Evolutionary conservation across 768 basidiomycete genomes (phyloP).

Genomic region (Naganishia onofrii): DNA sequence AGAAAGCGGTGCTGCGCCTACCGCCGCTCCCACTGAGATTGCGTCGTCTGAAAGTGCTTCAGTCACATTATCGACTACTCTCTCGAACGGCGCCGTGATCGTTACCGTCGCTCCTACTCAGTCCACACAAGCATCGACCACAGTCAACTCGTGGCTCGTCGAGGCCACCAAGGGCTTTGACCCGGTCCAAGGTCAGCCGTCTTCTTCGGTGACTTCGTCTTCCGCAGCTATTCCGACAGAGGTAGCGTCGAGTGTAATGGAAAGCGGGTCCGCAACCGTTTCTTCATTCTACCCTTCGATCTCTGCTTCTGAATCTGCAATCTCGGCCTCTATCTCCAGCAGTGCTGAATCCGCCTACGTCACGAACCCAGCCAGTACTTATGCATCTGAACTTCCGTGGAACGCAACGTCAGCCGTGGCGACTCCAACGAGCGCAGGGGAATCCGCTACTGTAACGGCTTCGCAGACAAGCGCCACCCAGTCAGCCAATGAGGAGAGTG

Average conservation of each 20-base stretch:
- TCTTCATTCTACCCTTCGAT: background rate
- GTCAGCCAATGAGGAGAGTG: conserved; percentile 23
- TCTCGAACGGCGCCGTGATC: conserved; percentile 19
- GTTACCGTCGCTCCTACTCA: background rate
- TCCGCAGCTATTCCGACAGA: background rate
- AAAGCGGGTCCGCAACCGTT: conserved; percentile 4
- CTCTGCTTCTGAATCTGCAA: background rate
- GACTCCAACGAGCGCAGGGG: background rate
- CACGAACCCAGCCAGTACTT: background rate
- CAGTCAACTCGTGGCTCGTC: conserved; percentile 26
- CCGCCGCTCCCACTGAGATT: background rate
- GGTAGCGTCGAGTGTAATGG: background rate
- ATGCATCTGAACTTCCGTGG: background rate
- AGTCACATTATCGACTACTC: background rate
- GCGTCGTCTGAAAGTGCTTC: background rate
- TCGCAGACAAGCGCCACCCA: conserved; percentile 8
- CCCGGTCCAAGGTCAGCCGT: background rate
- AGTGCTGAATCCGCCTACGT: background rate
- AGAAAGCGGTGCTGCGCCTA: background rate
- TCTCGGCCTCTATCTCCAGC: background rate
- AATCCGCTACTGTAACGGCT: conserved; percentile 16
- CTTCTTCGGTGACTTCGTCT: background rate
- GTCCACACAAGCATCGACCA: conserved; percentile 6
- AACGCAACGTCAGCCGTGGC: background rate
- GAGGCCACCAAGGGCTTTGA: conserved; percentile 23